Base-by-base conservation (phyloP, 2,329 filamentous ascomycete genomes). In the Penicillium sp. region DNA sequence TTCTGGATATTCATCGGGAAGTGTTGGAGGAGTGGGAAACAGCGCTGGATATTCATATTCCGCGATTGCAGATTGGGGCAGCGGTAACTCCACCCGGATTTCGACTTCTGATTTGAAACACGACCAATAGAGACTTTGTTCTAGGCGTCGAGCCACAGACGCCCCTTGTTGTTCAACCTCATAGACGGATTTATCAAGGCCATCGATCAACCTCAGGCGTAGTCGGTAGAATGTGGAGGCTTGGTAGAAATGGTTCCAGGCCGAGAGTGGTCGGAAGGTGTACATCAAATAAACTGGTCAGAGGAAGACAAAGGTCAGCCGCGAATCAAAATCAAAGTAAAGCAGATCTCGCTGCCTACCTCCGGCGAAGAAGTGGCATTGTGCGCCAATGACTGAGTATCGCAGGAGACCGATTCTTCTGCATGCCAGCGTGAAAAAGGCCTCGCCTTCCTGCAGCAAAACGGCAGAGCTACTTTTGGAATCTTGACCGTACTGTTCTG, bases 21-120 rank as follows among this genome's bases (percentile, higher is more conserved):
- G 59, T 4, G 65, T 58, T 13, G 67, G 69, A 10, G 69, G 68
- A 1, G 62, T 61, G 3, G 69, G 70, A 42, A 70, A 70, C 32
- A 67, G 55, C 10, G 65, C 56, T 3, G 74, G 73, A 50, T 73
- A 74, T 42, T 72, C 66, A 31, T 67, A 65, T 5, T 67, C 64
- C 5, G 67, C 67, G 24, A 76, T 69, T 3, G 69, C 70, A 1
- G 70, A 70, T 42, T 73, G 67, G 10, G 72, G 72, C 1, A 76
- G 60, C 2, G 70, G 65, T 10, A 77, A 64, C 52, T 75, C 74
- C n/a, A 72, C 69, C 5, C 73, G 69, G 5, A 76, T 67, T 54
- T 77, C 73, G 53, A 70, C 72, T 57, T 77, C 75, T 1, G 74
- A 74, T 58, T 77, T 77, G 63, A 76, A 76, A 48, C 73, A 76